Percentiles rank a stretch among this genome's conserved stretches.
These are phyloP conservation scores for Fusarium fujikuroi DNA, from an alignment of 2,329 filamentous ascomycete species.

Conservation along the genomic window DNA sequence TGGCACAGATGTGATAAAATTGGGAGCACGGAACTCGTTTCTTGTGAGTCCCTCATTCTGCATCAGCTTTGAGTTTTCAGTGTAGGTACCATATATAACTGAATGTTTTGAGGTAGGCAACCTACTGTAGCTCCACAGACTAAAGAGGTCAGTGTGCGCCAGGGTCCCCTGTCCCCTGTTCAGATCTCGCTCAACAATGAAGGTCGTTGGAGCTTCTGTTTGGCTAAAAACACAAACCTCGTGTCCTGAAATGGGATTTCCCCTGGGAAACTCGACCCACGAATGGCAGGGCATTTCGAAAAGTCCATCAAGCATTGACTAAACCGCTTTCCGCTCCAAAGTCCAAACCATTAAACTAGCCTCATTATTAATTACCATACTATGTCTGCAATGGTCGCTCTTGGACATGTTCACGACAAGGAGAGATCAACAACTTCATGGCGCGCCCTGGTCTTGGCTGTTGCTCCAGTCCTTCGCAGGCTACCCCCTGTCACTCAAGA, in stretches of 20 bases:
- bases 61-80: background rate
- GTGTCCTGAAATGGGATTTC: conserved; percentile 49
- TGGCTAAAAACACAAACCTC: conserved; percentile 44
- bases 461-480: background rate
- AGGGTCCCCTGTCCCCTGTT: conserved; percentile 28
- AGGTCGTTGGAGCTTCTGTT: conserved; percentile 31
- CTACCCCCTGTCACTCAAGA: background rate
- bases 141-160: background rate
- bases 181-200: conserved; percentile 38
- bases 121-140: background rate
- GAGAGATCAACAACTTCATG: background rate
- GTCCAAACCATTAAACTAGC: conserved; percentile 19
- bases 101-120: conserved; percentile 16
- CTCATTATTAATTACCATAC: background rate
- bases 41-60: background rate
- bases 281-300: conserved; percentile 24
- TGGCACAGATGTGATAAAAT: background rate
- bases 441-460: background rate
- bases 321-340: conserved; percentile 3
- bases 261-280: conserved; percentile 20
- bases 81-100: background rate
- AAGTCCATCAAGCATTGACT: conserved; percentile 30
- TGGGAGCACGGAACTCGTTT: background rate
- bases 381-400: background rate
- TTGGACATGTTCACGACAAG: background rate